A percentile compares a stretch with the other conserved stretches of the same genome.
Evolutionary conservation across 2,329 filamentous ascomycete species (phyloP).

Genomic region (Corniculantispora saksenae): DNA sequence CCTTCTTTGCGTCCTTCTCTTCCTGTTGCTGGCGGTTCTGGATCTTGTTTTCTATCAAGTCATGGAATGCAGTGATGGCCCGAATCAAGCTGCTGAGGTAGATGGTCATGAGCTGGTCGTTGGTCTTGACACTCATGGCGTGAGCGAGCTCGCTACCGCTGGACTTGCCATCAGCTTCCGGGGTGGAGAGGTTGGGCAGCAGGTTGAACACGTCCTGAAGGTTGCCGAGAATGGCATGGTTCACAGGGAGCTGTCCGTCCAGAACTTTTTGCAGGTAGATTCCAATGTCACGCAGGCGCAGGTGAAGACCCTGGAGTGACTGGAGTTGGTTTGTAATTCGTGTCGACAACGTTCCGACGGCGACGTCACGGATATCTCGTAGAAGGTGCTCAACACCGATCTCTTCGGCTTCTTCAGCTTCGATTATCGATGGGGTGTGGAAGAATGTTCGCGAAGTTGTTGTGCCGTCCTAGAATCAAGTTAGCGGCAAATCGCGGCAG

Average conservation of each 20-base stretch:
- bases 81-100: constrained; percentile 96
- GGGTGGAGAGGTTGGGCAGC: constrained; percentile 89
- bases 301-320: constrained; percentile 92
- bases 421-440: constrained; percentile 96
- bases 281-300: constrained; percentile 92
- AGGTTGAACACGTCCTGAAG: constrained; percentile 99
- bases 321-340: constrained; percentile 97
- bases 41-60: constrained; percentile 99
- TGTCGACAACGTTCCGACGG: constrained; percentile 93
- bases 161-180: constrained; percentile 64
- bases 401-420: constrained; percentile 97
- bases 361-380: constrained; percentile 96
- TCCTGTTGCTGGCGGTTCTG: constrained; percentile 97
- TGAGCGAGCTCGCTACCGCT: constrained; percentile 85
- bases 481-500: constrained; percentile 2
- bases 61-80: constrained; percentile 98
- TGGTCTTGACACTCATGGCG: constrained; percentile 98
- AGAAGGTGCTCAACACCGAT: constrained; percentile 98
- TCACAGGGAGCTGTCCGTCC: constrained; percentile 88
- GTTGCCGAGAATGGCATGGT: constrained; percentile 95
- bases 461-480: constrained; percentile 75
- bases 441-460: constrained; percentile 97
- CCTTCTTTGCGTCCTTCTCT: constrained; percentile 87
- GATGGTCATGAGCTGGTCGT: constrained; percentile 98
- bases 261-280: constrained; percentile 95